Evolutionary conservation across 208 protist species (phyloP).

Genomic region (Vickermania spadyakhi): DNA sequence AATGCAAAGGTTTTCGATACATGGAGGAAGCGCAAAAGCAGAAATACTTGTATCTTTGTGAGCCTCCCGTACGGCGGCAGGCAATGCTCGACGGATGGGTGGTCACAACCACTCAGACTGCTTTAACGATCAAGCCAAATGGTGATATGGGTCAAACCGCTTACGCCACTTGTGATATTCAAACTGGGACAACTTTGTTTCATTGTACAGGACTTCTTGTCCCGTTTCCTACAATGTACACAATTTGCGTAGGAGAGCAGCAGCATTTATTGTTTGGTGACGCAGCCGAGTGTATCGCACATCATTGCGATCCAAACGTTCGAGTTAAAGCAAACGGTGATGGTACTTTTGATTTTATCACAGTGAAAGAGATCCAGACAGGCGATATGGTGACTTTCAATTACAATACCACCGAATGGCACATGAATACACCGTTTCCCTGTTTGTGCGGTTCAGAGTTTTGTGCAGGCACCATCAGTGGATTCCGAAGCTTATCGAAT

Average conservation of each 20-base stretch:
- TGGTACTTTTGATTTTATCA: slow-evolving; percentile 62
- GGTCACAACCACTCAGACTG: slow-evolving; percentile 37
- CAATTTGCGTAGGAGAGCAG: slow-evolving; percentile 65
- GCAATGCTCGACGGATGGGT: slow-evolving; percentile 79
- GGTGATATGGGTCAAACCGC: slow-evolving; percentile 81
- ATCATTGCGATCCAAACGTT: slow-evolving; percentile 85
- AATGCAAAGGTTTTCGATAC: slow-evolving; percentile 61
- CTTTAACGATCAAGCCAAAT: slow-evolving; percentile 56
- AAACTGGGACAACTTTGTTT: slow-evolving; percentile 37
- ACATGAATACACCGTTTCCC: slow-evolving; percentile 78
- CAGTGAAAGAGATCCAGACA: slow-evolving; percentile 35
- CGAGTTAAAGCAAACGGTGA: slow-evolving; percentile 37
- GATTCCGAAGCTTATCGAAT: slow-evolving; percentile 57
- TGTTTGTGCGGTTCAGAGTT: slow-evolving; percentile 67
- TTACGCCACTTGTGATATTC: slow-evolving; percentile 44
- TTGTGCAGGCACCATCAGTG: slow-evolving; percentile 49
- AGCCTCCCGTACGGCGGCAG: slow-evolving; percentile 69
- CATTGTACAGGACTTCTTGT: slow-evolving; percentile 62
- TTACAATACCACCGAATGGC: slow-evolving; percentile 84
- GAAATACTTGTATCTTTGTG: slow-evolving; percentile 58
- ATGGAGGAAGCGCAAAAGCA: slow-evolving; percentile 59
- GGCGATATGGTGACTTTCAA: slow-evolving; percentile 85
- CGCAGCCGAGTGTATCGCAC: slow-evolving; percentile 81
- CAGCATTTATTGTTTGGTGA: slow-evolving; percentile 78
- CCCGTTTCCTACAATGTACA: slow-evolving; percentile 86